Percentiles rank a stretch among this genome's conserved stretches.
These are phyloP conservation scores for Carex pumila DNA, from an alignment of 176 grass and related monocot species.

Conservation along the genomic window DNA sequence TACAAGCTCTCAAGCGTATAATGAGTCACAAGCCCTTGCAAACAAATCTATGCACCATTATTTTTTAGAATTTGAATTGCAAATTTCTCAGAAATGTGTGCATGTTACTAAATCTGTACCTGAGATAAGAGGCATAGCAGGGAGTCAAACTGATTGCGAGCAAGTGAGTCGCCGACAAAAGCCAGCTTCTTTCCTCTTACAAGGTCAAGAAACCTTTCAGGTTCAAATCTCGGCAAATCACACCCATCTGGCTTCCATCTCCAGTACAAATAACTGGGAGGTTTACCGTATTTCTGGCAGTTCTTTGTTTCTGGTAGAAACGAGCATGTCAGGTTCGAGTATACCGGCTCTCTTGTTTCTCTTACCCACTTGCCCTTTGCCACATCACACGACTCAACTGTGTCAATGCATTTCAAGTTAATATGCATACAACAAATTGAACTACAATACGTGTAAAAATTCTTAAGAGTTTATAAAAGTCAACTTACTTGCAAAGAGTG, in stretches of 20 bases:
- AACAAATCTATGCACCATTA: background rate
- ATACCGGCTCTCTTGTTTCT: conserved; percentile 21
- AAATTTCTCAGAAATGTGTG: background rate
- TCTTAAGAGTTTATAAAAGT: background rate
- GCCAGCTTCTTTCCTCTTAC: conserved; percentile 39
- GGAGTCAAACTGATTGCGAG: conserved; percentile 51
- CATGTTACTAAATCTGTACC: background rate
- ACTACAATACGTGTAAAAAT: background rate
- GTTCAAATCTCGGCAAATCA: conserved; percentile 35
- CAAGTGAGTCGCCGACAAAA: conserved; percentile 53
- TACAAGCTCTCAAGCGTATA: no score
- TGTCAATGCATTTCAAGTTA: background rate
- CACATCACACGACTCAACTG: conserved; percentile 26
- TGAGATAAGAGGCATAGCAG: conserved; percentile 50
- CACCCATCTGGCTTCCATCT: conserved; percentile 41
- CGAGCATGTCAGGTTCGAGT: conserved; percentile 32
- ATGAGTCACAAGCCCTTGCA: no score
- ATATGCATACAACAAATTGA: background rate
- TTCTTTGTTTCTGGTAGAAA: conserved; percentile 33
- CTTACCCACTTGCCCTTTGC: conserved; percentile 38
- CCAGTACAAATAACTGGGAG: conserved; percentile 37
- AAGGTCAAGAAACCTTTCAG: conserved; percentile 26
- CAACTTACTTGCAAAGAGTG: background rate
- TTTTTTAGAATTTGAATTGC: background rate
- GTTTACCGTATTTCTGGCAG: conserved; percentile 35